Base-by-base conservation (phyloP, 108 stramenopile genomes). In the Cyclotella sp. region DNA sequence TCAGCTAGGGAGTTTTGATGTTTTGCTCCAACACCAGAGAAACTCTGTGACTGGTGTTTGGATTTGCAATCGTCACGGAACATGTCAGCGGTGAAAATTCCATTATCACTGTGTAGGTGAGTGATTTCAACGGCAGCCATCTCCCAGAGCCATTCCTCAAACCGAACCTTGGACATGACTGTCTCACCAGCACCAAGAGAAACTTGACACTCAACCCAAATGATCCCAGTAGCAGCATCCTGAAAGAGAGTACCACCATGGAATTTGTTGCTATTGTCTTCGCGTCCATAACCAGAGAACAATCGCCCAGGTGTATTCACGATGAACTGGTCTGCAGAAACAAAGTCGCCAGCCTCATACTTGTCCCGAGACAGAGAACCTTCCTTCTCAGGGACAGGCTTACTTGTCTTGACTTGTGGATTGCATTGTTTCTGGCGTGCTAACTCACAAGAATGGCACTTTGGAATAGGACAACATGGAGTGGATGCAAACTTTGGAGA, bases 141-240 rank as follows among this genome's bases (percentile, higher is more conserved):
- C 41, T 28, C 59, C 86, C 88, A 67, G 77, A 89, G n/a, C n/a
- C 30, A 49, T 16, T 49, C 43, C 59, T 89, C 88, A 67, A 80
- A 89, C 0, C 8, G 0, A 13, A 45, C 15, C 69, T 86, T 89
- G 29, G 75, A 34, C 0, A 42, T 18, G 2, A 85, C 18, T 43
- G 89, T 87, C 0, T 90, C 85, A 0, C 21, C 47, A 5, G 86
- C 69, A 29, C 62, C 41, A 8, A 79, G 30, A 13, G 62, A 45
- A 21, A 78, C 63, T 57, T 86, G 86, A 63, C 67, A 30, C 2
- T 58, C 45, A 54, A 81, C 41, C 47, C 13, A 68, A 40, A 85
- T 70, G 15, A 63, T 14, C 0, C 70, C 47, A 29, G 53, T 18
- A 12, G 83, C 85, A 28, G 75, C 63, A 44, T 89, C 83, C 14